These are phyloP conservation scores for Agrocybe praecox DNA, from an alignment of 768 basidiomycete species.

Conservation along the genomic window DNA sequence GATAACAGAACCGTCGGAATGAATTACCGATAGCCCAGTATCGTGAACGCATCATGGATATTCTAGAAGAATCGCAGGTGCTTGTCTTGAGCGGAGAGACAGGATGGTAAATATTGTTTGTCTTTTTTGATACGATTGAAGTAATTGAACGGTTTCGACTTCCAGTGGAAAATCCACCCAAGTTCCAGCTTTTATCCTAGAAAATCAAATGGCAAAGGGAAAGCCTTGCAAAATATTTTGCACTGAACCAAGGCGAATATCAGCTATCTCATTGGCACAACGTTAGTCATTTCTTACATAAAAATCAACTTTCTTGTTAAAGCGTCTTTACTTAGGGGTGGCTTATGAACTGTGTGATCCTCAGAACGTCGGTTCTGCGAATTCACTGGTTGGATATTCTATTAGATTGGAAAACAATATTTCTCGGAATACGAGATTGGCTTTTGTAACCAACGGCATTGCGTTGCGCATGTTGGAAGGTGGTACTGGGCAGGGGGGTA, in stretches of 20 bases:
- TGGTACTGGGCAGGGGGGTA: slow-evolving; percentile 67
- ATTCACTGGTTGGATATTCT: slow-evolving; percentile 90
- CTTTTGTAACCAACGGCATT: slow-evolving; percentile 93
- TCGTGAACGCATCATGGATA: slow-evolving; percentile 68
- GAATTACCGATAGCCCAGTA: slow-evolving; percentile 85
- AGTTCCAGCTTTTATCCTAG: slow-evolving; percentile 91
- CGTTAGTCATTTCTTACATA: slow-evolving; percentile 37
- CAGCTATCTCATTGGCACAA: slow-evolving; percentile 93
- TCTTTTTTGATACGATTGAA: not conserved
- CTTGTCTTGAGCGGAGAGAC: slow-evolving; percentile 75
- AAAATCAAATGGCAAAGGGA: slow-evolving; percentile 82
- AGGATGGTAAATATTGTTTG: slow-evolving; percentile 32
- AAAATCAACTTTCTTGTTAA: slow-evolving; percentile 2
- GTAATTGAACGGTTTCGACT: slow-evolving; percentile 6
- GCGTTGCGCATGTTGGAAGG: slow-evolving; percentile 96
- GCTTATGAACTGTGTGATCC: slow-evolving; percentile 91
- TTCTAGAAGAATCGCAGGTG: slow-evolving; percentile 75
- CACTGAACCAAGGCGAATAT: slow-evolving; percentile 94
- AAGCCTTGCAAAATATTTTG: slow-evolving; percentile 89
- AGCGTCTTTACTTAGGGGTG: slow-evolving; percentile 45
- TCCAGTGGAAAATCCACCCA: slow-evolving; percentile 95
- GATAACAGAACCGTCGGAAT: slow-evolving; percentile 68
- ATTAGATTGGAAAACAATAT: slow-evolving; percentile 91
- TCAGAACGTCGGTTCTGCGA: slow-evolving; percentile 73
- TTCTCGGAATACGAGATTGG: slow-evolving; percentile 73